Base-by-base conservation (phyloP, 1,284 basidiomycete species). In the Leccinum idahoense region DNA sequence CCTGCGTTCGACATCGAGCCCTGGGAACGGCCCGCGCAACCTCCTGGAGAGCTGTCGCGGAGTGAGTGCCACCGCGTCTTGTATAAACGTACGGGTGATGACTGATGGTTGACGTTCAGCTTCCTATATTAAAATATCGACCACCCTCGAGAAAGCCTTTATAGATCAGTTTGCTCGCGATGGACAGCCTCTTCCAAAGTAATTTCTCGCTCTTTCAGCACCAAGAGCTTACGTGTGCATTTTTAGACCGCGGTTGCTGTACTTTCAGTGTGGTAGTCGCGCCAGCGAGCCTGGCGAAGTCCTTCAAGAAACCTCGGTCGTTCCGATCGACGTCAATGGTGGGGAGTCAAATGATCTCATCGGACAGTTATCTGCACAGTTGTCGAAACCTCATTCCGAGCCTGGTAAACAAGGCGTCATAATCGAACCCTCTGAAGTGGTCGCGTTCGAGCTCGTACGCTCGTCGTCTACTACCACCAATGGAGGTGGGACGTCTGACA, bases 401-500 rank as follows among this genome's bases (percentile, higher is more conserved):
- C 46, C 57, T 26, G 61, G 67, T 37, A 76, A 76, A 11, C 81
- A 83, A 66, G 81, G 84, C 26, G 81, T 86, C 35, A 88, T 90
- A 63, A 76, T 83, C 26, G 78, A 81, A 56, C 79, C 86, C 1
- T 86, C 87, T 6, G 82, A 86, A 46, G 77, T 89, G 37, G 78
- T 90, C 53, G 79, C 81, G 0, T 90, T 90, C 70, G 78, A 85
- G 46, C 77, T 89, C 23, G 78, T 77, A 55, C 66, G 69, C 51
- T 64, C 68, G 54, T 63, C 66, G 4, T 41, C 65, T 3, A 37
- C 14, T 53, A n/a, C 57, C 7, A 7, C 63, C 8, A 56, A 18
- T 49, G 64, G 75, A 2, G 63, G 71, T 8, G 77, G 72, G 61
- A 59, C 72, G 62, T 39, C 37, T 14, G 77, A 80, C 15, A 74